Percentiles rank a stretch among this genome's conserved stretches.
These are phyloP conservation scores for Erigeron canadensis DNA, from an alignment of 129 eudicot genomes.

Conservation along the genomic window DNA sequence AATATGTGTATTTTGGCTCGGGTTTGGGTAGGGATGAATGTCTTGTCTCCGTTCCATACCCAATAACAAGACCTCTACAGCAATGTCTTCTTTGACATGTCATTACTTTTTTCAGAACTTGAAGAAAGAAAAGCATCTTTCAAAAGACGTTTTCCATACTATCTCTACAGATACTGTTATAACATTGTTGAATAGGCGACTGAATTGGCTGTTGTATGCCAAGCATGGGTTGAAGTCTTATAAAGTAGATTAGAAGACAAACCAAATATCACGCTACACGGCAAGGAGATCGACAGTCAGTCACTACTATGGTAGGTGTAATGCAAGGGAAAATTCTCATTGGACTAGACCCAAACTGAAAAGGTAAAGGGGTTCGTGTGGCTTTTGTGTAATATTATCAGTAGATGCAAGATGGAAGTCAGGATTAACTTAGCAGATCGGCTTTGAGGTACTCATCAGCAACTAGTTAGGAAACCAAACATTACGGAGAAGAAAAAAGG, in stretches of 20 bases:
- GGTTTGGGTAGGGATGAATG: too few species aligned
- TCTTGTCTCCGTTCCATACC: too few species aligned
- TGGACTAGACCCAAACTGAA: background rate
- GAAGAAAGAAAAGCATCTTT: background rate
- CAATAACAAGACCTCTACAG: too few species aligned
- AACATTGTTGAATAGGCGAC: background rate
- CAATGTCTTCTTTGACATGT: background rate
- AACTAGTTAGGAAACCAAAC: too few species aligned
- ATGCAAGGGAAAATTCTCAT: background rate
- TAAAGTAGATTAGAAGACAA: too few species aligned
- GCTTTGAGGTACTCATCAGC: too few species aligned
- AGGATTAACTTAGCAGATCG: too few species aligned
- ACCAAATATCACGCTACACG: too few species aligned
- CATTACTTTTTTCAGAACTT: background rate
- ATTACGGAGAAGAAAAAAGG: too few species aligned
- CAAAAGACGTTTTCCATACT: background rate
- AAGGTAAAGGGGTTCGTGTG: background rate
- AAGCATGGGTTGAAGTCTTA: background rate
- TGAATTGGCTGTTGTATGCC: background rate
- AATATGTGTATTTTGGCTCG: too few species aligned
- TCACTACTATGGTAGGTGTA: background rate
- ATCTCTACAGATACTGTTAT: background rate
- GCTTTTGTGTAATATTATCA: too few species aligned
- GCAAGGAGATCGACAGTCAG: background rate
- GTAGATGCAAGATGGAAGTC: too few species aligned